Percentiles rank a stretch among this genome's conserved stretches.
Conservation (phyloP, 2,329 filamentous ascomycete genomes). For the Arthrobotrys entomopaga region DNA sequence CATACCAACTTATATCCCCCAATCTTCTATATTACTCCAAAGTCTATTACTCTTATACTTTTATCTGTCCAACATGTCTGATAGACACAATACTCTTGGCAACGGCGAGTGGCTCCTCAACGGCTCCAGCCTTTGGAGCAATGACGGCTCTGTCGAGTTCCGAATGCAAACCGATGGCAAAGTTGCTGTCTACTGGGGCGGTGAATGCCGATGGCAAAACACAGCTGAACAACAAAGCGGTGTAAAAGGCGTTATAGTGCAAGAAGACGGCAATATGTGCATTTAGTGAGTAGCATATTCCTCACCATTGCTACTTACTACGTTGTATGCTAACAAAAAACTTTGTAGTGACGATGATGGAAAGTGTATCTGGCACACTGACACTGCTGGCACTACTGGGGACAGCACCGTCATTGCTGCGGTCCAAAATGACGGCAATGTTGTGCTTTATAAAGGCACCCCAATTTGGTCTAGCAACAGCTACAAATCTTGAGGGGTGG, state of each 20-base stretch:
- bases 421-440: constrained; percentile 61
- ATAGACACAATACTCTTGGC: constrained; percentile 59
- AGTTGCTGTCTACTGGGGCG: constrained; percentile 60
- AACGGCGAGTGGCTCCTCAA: constrained; percentile 60
- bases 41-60: no score
- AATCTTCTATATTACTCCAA: no score
- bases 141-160: constrained; percentile 60
- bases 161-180: constrained; percentile 61
- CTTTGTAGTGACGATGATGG: constrained; percentile 30
- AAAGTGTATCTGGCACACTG: constrained; percentile 59
- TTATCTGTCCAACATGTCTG: no score
- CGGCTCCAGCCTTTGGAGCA: constrained; percentile 60
- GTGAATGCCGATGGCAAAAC: constrained; percentile 60
- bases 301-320: no score
- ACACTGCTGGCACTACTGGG: constrained; percentile 58
- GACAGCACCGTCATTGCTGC: constrained; percentile 57
- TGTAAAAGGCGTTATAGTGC: constrained; percentile 60
- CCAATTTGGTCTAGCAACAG: constrained; percentile 60
- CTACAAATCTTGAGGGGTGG: no score
- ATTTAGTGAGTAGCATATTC: constrained; percentile 61
- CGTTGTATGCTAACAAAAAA: no score
- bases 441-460: constrained; percentile 61
- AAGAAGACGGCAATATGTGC: constrained; percentile 60
- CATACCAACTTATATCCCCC: no score
- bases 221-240: constrained; percentile 58